Evolutionary conservation across 768 basidiomycete genomes (phyloP), one percentile per base, ranked within the genome.

Genomic region (Tylopilus vinaceipallidus): DNA sequence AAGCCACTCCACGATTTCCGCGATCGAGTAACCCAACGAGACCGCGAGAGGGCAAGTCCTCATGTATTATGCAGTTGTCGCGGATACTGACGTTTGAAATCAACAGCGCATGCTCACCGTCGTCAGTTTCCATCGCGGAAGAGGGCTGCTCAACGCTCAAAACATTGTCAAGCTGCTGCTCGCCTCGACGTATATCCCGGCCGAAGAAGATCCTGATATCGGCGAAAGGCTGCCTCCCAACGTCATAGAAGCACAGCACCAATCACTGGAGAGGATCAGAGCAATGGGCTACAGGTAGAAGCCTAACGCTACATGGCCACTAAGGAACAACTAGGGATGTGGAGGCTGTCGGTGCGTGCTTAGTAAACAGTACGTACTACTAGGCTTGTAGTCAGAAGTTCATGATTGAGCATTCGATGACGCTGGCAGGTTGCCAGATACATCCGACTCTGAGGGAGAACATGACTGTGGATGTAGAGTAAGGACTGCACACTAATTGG

Each of bases 41-140:
- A 61, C 37, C 45, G 39, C 10, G 45, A 52, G 14, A 55, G 59
- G 49, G 59, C 32, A 20, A 6, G 56, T 53, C 12, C 17, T 38
- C 10, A 10, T 6, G 33, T 10, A 4, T 17, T 7, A 0, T 13
- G 19, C 29, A 11, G 12, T 27, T 22, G 36, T 22, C 16, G 13
- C 24, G 5, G 2, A 13, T 1, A 24, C 20, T 63, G n/a, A 60
- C 3, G 13, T 29, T 9, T 42, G 19, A 10, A 1, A 14, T 39
- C 0, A 34, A 23, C 20, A 63, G 62, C 50, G 54, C 12, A 49
- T 63, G 3, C 54, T 64, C 39, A 53, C 50, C 17, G 49, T 58
- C 12, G 42, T 64, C 34, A 62, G 62, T 43, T 63, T 45, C 37
- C 62, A 63, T 38, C 48, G 62, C 17, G 62, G 49, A 33, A 58